A percentile compares a stretch with the other conserved stretches of the same genome.
Conservation (phyloP, 2,329 filamentous ascomycete species). For the Trichoderma pleuroti region DNA sequence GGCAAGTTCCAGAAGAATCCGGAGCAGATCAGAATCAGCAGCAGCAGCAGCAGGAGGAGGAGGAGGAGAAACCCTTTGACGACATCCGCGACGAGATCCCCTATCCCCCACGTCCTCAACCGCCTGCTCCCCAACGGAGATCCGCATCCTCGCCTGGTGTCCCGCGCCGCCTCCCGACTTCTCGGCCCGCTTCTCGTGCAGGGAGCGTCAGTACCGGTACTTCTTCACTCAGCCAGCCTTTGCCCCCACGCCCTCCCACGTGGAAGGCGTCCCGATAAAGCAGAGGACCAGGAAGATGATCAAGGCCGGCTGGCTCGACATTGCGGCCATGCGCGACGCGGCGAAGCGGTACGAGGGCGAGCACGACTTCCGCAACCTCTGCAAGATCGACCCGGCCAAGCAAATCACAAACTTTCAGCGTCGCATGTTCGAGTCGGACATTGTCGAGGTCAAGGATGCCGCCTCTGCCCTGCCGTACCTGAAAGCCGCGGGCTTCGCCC, state of each 20-base stretch:
- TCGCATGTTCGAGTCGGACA: slow-evolving; percentile 73
- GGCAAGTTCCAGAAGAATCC: background rate
- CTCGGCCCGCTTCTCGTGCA: slow-evolving; percentile 88
- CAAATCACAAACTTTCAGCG: slow-evolving; percentile 81
- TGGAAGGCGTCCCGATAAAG: slow-evolving; percentile 21
- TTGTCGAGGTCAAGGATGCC: slow-evolving; percentile 63
- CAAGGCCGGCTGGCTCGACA: slow-evolving; percentile 77
- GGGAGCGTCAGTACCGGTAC: slow-evolving; percentile 88
- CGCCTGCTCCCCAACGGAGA: slow-evolving; percentile 82
- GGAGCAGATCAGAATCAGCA: background rate
- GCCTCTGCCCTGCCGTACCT: slow-evolving; percentile 57
- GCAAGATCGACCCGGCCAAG: slow-evolving; percentile 87
- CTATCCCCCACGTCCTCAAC: slow-evolving; percentile 82
- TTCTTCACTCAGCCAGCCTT: slow-evolving; percentile 97
- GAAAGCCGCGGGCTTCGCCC: slow-evolving; percentile 34
- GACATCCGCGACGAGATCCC: slow-evolving; percentile 75
- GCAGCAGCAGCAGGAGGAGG: background rate
- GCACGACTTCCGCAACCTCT: slow-evolving; percentile 96
- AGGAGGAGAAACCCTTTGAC: slow-evolving; percentile 46
- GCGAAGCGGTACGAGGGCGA: slow-evolving; percentile 75
- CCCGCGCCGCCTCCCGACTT: slow-evolving; percentile 75
- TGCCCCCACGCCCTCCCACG: slow-evolving; percentile 50
- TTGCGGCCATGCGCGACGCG: slow-evolving; percentile 78
- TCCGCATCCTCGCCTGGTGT: slow-evolving; percentile 90
- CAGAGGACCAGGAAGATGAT: slow-evolving; percentile 16